phyloP scores from a whole-genome alignment of 2,329 filamentous ascomycete species.

The Sporothrix mexicana region DNA sequence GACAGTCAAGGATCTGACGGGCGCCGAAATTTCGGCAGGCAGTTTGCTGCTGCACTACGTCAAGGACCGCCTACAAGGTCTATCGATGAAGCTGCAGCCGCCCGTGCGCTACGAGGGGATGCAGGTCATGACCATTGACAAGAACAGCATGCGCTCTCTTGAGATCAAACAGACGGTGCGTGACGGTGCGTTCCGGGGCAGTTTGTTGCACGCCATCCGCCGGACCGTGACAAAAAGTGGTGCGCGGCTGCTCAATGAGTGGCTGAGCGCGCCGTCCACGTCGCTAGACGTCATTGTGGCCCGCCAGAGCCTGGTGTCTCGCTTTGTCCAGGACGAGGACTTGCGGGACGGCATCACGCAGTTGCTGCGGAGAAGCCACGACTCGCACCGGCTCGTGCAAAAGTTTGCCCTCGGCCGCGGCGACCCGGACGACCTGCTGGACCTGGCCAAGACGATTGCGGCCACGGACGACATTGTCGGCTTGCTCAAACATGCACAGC shows the following conservation, averaged over 20 bases:
- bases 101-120: slow-evolving; percentile 75
- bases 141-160: slow-evolving; percentile 84
- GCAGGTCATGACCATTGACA: slow-evolving; percentile 88
- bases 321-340: slow-evolving; percentile 69
- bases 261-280: slow-evolving; percentile 86
- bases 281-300: slow-evolving; percentile 77
- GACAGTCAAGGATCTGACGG: slow-evolving; percentile 63
- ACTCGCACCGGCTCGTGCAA: slow-evolving; percentile 88
- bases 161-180: slow-evolving; percentile 87
- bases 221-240: slow-evolving; percentile 92
- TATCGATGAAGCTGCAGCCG: slow-evolving; percentile 81
- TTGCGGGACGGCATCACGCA: slow-evolving; percentile 72
- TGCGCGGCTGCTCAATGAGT: slow-evolving; percentile 79
- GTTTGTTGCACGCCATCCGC: slow-evolving; percentile 85
- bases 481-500: slow-evolving; percentile 46
- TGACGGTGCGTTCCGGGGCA: slow-evolving; percentile 79
- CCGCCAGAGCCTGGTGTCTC: slow-evolving; percentile 80
- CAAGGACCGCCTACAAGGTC: slow-evolving; percentile 74
- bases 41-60: slow-evolving; percentile 86
- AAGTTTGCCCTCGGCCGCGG: slow-evolving; percentile 92
- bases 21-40: slow-evolving; percentile 75
- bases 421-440: slow-evolving; percentile 88
- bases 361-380: slow-evolving; percentile 76
- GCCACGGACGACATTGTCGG: slow-evolving; percentile 71
- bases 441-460: slow-evolving; percentile 78